phyloP scores from a whole-genome alignment of 1,284 basidiomycete genomes.

The Pisolithus thermaeus region DNA sequence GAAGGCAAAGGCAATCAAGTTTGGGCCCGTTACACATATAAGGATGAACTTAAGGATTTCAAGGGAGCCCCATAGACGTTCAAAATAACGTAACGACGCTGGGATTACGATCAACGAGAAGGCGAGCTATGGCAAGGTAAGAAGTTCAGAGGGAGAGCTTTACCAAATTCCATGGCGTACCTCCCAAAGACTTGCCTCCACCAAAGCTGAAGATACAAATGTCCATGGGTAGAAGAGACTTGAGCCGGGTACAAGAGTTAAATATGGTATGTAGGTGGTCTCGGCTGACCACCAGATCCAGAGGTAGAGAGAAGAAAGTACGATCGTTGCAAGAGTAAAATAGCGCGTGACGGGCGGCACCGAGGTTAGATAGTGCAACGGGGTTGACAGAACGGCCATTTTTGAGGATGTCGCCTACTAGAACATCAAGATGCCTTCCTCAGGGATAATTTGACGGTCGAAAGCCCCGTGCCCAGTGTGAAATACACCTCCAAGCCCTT shows the following conservation, averaged over 20 bases:
- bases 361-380: constrained; percentile 59
- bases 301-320: constrained; percentile 59
- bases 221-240: constrained; percentile 93
- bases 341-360: constrained; percentile 77
- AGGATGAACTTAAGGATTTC: constrained; percentile 86
- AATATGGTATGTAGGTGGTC: constrained; percentile 56
- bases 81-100: constrained; percentile 83
- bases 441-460: not conserved
- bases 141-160: constrained; percentile 8
- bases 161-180: constrained; percentile 39
- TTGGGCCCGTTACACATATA: constrained; percentile 75
- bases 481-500: not conserved
- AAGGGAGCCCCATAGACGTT: constrained; percentile 86
- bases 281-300: constrained; percentile 54
- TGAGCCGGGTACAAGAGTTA: constrained; percentile 80
- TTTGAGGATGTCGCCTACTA: constrained; percentile 6
- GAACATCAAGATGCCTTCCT: constrained; percentile 10
- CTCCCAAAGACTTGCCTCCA: constrained; percentile 83
- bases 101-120: constrained; percentile 77
- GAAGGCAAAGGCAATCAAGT: constrained; percentile 81
- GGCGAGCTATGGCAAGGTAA: constrained; percentile 52
- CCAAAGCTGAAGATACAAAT: constrained; percentile 79
- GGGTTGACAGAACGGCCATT: constrained; percentile 74
- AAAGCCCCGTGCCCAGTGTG: not conserved
- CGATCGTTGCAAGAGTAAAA: constrained; percentile 66